A percentile compares a stretch with the other conserved stretches of the same genome.
Conservation (phyloP, 352 stramenopile species). For the Pythium monospermum region DNA sequence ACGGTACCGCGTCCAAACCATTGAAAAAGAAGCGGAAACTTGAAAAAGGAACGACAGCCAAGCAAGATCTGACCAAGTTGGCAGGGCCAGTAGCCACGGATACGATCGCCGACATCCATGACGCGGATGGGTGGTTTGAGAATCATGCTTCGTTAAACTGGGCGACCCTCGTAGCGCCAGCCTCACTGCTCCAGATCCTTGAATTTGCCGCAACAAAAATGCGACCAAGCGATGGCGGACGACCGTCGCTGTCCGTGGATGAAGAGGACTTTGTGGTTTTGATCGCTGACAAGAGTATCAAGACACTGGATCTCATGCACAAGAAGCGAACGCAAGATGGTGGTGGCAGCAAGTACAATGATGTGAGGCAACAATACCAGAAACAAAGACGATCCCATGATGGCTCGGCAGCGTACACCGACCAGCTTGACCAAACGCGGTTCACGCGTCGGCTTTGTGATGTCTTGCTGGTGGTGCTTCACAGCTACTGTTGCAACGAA, state of each 20-base stretch:
- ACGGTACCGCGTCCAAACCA: too few species aligned
- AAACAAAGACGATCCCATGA: background rate
- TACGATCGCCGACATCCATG: background rate
- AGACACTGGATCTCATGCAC: constrained; percentile 24
- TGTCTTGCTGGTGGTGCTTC: background rate
- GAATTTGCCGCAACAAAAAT: constrained; percentile 2
- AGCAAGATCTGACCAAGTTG: background rate
- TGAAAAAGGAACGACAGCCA: too few species aligned
- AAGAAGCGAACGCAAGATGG: constrained; percentile 16
- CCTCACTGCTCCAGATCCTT: constrained; percentile 11
- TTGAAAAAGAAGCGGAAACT: too few species aligned
- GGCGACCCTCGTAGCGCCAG: constrained; percentile 12
- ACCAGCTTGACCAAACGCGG: constrained; percentile 3
- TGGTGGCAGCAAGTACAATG: background rate
- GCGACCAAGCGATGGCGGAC: background rate
- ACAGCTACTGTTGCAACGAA: constrained; percentile 7
- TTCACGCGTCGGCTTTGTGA: background rate
- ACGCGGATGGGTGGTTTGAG: constrained; percentile 3
- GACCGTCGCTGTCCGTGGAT: background rate
- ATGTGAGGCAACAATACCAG: too few species aligned
- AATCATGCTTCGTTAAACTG: constrained; percentile 6
- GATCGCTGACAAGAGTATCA: constrained; percentile 21
- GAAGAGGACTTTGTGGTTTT: constrained; percentile 16
- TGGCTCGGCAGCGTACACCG: background rate
- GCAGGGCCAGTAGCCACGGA: too few species aligned